A percentile compares a stretch with the other conserved stretches of the same genome.
These are phyloP conservation scores for Neurospora discreta DNA, from an alignment of 495 filamentous ascomycete genomes.

Conservation along the genomic window DNA sequence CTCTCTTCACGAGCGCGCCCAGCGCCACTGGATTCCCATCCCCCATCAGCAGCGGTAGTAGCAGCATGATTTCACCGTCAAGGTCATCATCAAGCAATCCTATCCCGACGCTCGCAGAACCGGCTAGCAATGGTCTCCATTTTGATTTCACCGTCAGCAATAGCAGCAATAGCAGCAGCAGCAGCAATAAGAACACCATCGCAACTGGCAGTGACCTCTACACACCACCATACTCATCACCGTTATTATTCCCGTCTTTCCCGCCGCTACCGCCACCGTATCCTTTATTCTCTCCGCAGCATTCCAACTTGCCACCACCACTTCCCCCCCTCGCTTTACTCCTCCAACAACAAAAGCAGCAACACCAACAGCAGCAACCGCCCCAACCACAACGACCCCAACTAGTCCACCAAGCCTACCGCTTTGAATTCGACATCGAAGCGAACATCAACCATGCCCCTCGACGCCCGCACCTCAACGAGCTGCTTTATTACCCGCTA, in stretches of 20 bases:
- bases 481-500: slow-evolving; percentile 32
- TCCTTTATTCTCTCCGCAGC: background rate
- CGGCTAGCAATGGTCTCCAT: background rate
- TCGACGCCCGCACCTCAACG: slow-evolving; percentile 32
- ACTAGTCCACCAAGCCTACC: slow-evolving; percentile 36
- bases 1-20: background rate
- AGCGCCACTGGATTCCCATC: slow-evolving; percentile 3
- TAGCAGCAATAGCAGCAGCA: background rate
- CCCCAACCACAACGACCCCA: slow-evolving; percentile 5
- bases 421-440: slow-evolving; percentile 38
- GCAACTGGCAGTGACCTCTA: background rate
- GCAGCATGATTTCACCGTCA: background rate
- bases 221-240: background rate
- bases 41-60: background rate
- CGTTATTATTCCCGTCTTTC: background rate
- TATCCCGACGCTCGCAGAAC: background rate
- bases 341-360: slow-evolving; percentile 4
- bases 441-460: slow-evolving; percentile 36
- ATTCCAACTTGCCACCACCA: background rate
- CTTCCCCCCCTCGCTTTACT: background rate
- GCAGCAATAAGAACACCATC: background rate
- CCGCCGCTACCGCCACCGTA: background rate
- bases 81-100: background rate
- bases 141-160: background rate
- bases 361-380: slow-evolving; percentile 3